Evolutionary conservation across 2,329 filamentous ascomycete genomes (phyloP).

Genomic region (Amylocarpus encephaloides): DNA sequence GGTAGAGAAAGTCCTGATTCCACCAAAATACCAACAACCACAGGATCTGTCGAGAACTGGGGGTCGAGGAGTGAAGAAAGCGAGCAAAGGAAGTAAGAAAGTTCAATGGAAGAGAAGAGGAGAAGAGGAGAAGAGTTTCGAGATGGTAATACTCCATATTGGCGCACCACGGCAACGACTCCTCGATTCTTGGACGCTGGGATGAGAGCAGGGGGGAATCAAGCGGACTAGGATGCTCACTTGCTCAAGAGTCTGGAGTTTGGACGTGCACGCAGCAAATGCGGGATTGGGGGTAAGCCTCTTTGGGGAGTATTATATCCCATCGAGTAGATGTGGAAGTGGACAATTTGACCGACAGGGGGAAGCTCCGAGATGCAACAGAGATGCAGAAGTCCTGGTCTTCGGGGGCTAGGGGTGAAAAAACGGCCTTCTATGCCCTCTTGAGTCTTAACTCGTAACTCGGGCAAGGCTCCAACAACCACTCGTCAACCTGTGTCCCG

Average conservation of each 20-base stretch:
- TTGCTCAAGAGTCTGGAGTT: conserved; percentile 4
- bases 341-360: conserved; percentile 1
- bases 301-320: conserved; percentile 12
- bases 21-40: conserved; percentile 6
- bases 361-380: conserved; percentile 16
- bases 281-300: conserved; percentile 13
- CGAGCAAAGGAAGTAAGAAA: neutral
- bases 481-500: conserved; percentile 8
- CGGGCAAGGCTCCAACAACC: conserved; percentile 1
- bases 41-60: conserved; percentile 6
- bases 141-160: conserved; percentile 23
- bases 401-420: conserved; percentile 12
- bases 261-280: conserved; percentile 17
- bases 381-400: neutral
- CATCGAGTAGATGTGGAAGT: neutral
- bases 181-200: conserved; percentile 9
- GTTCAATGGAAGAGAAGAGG: conserved; percentile 4
- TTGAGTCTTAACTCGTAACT: neutral
- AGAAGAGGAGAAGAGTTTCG: conserved; percentile 15
- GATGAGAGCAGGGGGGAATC: conserved; percentile 12
- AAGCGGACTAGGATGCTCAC: conserved; percentile 12
- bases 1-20: conserved; percentile 6
- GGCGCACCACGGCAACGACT: conserved; percentile 4
- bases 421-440: neutral
- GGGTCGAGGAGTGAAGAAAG: neutral